phyloP scores from a whole-genome alignment of 495 filamentous ascomycete species.

The Articulospora tetracladia region DNA sequence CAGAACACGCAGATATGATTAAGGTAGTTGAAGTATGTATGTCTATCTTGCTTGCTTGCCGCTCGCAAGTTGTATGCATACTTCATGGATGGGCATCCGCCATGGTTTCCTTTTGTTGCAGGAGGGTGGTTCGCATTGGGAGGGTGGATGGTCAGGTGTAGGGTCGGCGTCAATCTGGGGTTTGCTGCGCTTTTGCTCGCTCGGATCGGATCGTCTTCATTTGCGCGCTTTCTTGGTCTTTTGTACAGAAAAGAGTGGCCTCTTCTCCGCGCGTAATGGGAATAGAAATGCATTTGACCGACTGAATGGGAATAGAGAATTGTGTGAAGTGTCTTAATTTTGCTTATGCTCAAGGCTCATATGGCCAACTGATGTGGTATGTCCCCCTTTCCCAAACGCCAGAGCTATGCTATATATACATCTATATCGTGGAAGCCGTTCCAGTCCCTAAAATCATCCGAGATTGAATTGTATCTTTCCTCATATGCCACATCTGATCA shows the following conservation, averaged over 20 bases:
- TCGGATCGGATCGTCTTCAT: background rate
- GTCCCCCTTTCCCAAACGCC: conserved; percentile 2
- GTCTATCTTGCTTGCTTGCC: background rate
- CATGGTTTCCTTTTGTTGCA: conserved; percentile 9
- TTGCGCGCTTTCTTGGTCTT: background rate
- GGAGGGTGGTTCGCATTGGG: background rate
- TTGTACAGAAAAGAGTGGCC: background rate
- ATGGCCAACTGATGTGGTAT: background rate
- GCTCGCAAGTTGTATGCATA: background rate
- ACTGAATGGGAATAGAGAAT: background rate
- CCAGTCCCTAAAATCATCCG: background rate
- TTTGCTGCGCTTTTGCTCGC: background rate
- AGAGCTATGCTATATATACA: conserved; percentile 10
- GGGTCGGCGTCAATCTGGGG: conserved; percentile 3
- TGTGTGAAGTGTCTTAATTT: background rate
- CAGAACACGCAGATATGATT: background rate
- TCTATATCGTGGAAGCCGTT: background rate
- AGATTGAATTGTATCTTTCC: background rate
- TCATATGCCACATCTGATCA: background rate
- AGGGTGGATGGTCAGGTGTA: background rate
- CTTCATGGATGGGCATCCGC: background rate
- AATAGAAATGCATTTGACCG: background rate
- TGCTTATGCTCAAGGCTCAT: background rate
- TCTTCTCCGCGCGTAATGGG: background rate
- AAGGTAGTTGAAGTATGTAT: background rate